phyloP scores from a whole-genome alignment of 1,284 basidiomycete species.

The Clitocybe nebularis region DNA sequence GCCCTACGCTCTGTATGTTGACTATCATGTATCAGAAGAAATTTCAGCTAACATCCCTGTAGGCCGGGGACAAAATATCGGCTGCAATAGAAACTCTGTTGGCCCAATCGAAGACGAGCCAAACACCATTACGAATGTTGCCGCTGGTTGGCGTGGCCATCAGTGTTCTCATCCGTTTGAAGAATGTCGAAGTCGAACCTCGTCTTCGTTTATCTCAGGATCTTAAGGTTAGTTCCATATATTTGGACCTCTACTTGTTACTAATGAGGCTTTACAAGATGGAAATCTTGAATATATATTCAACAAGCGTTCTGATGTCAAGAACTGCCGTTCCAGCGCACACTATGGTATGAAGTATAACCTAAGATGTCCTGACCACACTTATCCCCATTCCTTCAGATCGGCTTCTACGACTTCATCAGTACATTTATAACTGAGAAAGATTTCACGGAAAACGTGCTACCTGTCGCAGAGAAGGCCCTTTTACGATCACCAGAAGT shows the following conservation, averaged over 20 bases:
- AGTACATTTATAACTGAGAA: slow-evolving; percentile 42
- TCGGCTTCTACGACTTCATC: slow-evolving; percentile 60
- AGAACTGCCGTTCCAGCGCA: slow-evolving; percentile 50
- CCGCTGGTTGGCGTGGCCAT: slow-evolving; percentile 57
- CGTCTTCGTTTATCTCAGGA: slow-evolving; percentile 35
- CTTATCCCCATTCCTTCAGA: slow-evolving; percentile 27
- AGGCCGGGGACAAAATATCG: slow-evolving; percentile 47
- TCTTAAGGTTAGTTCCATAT: slow-evolving; percentile 36
- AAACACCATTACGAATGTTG: slow-evolving; percentile 43
- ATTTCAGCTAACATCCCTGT: slow-evolving; percentile 5
- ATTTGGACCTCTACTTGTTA: not conserved
- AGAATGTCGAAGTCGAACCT: slow-evolving; percentile 44
- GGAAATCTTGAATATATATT: slow-evolving; percentile 52
- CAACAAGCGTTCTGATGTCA: slow-evolving; percentile 51
- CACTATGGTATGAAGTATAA: slow-evolving; percentile 36
- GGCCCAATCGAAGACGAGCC: slow-evolving; percentile 42
- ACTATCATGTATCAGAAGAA: slow-evolving; percentile 4
- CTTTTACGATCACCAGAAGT: slow-evolving; percentile 72
- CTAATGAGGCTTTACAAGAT: slow-evolving; percentile 29
- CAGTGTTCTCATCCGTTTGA: slow-evolving; percentile 60
- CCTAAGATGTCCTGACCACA: not conserved
- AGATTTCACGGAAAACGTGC: slow-evolving; percentile 47
- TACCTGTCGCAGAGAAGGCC: slow-evolving; percentile 72
- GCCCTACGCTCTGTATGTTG: slow-evolving; percentile 56
- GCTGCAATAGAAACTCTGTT: slow-evolving; percentile 48